Conservation (phyloP, 2,329 filamentous ascomycete species). For the Hymenoscyphus fructigenus region DNA sequence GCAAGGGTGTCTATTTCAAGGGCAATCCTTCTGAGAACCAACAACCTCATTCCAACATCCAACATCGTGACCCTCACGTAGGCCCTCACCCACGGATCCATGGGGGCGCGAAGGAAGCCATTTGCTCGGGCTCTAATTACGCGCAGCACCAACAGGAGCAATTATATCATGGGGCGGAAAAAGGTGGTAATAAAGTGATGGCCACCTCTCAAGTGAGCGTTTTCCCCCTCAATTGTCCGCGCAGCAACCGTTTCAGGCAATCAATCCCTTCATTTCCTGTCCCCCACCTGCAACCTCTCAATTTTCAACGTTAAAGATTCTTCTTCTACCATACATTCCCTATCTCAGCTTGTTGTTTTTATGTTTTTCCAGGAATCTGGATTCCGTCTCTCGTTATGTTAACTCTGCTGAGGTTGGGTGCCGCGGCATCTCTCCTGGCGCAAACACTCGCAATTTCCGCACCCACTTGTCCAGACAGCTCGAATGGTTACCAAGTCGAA, state of each 20-base stretch:
- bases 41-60: slow-evolving; percentile 1
- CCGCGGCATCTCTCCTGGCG: slow-evolving; percentile 7
- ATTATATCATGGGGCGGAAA: neutral
- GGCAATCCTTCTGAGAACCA: neutral
- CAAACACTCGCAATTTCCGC: slow-evolving; percentile 5
- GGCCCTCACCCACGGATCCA: neutral
- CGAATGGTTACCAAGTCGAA: slow-evolving; percentile 14
- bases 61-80: neutral
- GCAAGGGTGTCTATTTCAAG: too few species aligned
- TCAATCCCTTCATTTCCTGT: slow-evolving; percentile 10
- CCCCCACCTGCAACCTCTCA: neutral
- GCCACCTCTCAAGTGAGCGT: neutral
- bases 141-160: neutral
- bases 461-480: slow-evolving; percentile 13
- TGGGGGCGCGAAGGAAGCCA: neutral
- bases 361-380: neutral
- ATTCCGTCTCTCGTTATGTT: neutral
- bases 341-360: neutral
- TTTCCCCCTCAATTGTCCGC: neutral
- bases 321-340: neutral
- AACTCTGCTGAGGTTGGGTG: slow-evolving; percentile 1
- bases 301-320: neutral
- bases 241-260: neutral
- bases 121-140: neutral
- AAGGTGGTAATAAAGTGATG: neutral